A percentile compares a stretch with the other conserved stretches of the same genome.
Conservation (phyloP, 441 rosid genomes). For the Capsella rubella region DNA sequence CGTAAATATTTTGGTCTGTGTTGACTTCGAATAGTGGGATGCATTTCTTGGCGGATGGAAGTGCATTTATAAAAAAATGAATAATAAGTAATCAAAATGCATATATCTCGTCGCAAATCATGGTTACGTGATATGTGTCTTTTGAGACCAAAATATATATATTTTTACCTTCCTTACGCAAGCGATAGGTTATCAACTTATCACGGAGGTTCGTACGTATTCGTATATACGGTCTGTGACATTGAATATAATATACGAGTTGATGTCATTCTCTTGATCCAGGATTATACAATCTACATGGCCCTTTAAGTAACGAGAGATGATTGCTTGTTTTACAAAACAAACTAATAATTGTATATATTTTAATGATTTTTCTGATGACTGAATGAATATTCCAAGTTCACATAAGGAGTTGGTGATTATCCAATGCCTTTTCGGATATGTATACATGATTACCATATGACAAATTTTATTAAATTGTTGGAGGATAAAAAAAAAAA, state of each 20-base stretch:
- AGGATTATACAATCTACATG: background rate
- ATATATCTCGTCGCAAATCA: slow-evolving; percentile 44
- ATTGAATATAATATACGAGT: slow-evolving; percentile 1
- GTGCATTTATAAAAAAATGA: background rate
- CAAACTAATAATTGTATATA: slow-evolving; percentile 1
- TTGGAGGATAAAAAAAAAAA: slow-evolving; percentile 18
- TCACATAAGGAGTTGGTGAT: slow-evolving; percentile 21
- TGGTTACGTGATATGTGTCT: slow-evolving; percentile 35
- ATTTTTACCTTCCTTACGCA: slow-evolving; percentile 30
- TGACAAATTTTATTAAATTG: background rate
- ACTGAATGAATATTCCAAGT: slow-evolving; percentile 18
- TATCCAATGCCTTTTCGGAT: slow-evolving; percentile 26
- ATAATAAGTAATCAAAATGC: slow-evolving; percentile 1
- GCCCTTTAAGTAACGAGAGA: slow-evolving; percentile 13
- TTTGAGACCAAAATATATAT: background rate
- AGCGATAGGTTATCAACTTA: slow-evolving; percentile 35
- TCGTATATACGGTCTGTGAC: slow-evolving; percentile 30
- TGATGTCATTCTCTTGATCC: slow-evolving; percentile 22
- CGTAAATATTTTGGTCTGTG: slow-evolving; percentile 21
- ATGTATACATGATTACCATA: background rate
- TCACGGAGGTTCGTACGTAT: slow-evolving; percentile 42
- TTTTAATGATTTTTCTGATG: background rate
- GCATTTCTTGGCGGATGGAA: slow-evolving; percentile 43
- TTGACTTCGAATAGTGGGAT: slow-evolving; percentile 44
- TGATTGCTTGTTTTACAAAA: slow-evolving; percentile 30